These are phyloP conservation scores for Sphagnum fallax DNA, from an alignment of 228 moss, liverwort and hornwort genomes.

Conservation along the genomic window DNA sequence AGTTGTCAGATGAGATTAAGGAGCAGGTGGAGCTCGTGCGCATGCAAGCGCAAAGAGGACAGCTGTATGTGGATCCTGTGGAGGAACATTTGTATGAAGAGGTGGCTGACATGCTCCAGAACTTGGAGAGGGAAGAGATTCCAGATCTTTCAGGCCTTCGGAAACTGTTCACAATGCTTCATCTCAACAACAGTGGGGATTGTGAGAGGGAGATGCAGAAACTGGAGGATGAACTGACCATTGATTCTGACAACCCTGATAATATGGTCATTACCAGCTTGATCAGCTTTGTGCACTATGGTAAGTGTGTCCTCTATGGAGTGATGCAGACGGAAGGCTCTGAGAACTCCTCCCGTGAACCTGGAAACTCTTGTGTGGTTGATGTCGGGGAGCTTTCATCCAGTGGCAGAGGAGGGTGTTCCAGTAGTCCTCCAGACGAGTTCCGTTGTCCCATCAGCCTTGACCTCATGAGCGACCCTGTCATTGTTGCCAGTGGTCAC, in stretches of 20 bases:
- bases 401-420: slow-evolving; percentile 28
- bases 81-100: slow-evolving; percentile 35
- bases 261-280: slow-evolving; percentile 32
- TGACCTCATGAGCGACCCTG: slow-evolving; percentile 72
- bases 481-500: slow-evolving; percentile 67
- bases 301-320: slow-evolving; percentile 54
- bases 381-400: slow-evolving; percentile 49
- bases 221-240: slow-evolving; percentile 33
- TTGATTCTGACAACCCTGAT: slow-evolving; percentile 13
- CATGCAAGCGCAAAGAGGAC: slow-evolving; percentile 49
- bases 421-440: slow-evolving; percentile 51
- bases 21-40: slow-evolving; percentile 63
- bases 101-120: slow-evolving; percentile 22
- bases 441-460: slow-evolving; percentile 66
- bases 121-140: slow-evolving; percentile 47
- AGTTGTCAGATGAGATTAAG: slow-evolving; percentile 54
- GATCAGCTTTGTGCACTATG: slow-evolving; percentile 49
- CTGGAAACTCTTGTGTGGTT: slow-evolving; percentile 6
- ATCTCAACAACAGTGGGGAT: slow-evolving; percentile 28
- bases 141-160: slow-evolving; percentile 27
- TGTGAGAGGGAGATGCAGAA: slow-evolving; percentile 45
- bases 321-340: slow-evolving; percentile 39
- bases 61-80: slow-evolving; percentile 24
- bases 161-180: slow-evolving; percentile 29
- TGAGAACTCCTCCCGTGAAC: slow-evolving; percentile 8